Base-by-base conservation (phyloP, 495 filamentous ascomycete species). In the Neurospora sublineolata region DNA sequence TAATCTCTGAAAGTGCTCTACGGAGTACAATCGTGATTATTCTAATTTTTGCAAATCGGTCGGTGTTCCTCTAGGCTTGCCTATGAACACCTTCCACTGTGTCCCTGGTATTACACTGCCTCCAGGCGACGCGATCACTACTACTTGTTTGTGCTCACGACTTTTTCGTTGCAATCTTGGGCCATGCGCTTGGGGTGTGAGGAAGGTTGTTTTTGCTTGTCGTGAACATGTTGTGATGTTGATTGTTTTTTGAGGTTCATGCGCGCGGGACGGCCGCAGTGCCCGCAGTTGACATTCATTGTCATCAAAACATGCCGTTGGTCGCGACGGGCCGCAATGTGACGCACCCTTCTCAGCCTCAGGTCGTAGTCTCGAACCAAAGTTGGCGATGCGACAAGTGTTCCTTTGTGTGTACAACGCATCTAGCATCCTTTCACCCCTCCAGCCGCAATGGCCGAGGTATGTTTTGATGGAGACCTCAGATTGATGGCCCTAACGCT, bases 71-170 rank as follows among this genome's bases (percentile, higher is more conserved):
- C 77, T 93, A 88, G 86, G 91, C 92, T 94, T 93, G 92, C 90
- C 84, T 85, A 93, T 89, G 89, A 82, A 82, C 80, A 75, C 52
- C 78, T 77, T 70, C 80, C 91, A 93, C 87, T 83, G 92, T 94
- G 91, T 93, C 89, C 87, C 88, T 84, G 88, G 91, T 90, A 90
- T 93, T 89, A 89, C 92, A 94, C 92, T 94, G 89, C 84, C 87
- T 88, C 90, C 87, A 85, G 88, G 87, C 81, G 91, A 93, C 86
- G 92, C 92, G 90, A 94, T n/a, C n/a, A 89, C 79, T 46, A 64
- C 52, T 16, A 16, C 52, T 64, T 60, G 52, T 18, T 33, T 60
- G 52, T 64, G 52, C 52, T 64, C 52, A 64, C n/a, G 67, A 72
- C 71, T 79, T 84, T 84, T 84, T 90, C 82, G 80, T 85, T 84